These are phyloP conservation scores for Leishmania guyanensis DNA, from an alignment of 208 protist genomes.

Conservation along the genomic window DNA sequence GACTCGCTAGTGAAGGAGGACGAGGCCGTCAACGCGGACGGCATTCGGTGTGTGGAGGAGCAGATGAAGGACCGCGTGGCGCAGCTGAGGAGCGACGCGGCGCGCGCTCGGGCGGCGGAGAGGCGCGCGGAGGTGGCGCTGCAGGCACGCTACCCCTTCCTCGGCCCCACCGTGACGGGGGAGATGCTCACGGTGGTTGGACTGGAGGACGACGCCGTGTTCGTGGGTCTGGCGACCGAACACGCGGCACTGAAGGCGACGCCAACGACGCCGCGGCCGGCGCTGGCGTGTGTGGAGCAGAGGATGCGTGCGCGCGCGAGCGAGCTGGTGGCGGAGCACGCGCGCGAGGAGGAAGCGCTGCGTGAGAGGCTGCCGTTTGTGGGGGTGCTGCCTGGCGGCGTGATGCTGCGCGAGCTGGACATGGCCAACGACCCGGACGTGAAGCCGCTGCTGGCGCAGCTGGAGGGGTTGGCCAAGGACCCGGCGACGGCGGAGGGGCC, in stretches of 20 bases:
- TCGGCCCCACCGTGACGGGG: background rate
- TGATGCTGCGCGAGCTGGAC: conserved; percentile 35
- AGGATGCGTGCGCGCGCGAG: conserved; percentile 28
- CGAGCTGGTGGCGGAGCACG: conserved; percentile 17
- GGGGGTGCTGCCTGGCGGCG: conserved; percentile 19
- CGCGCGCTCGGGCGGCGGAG: background rate
- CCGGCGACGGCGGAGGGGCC: too few relatives aligned
- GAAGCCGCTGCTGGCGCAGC: too few relatives aligned
- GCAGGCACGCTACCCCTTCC: conserved; percentile 1
- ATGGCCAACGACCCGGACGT: conserved; percentile 29
- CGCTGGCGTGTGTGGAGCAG: conserved; percentile 17
- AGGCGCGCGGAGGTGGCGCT: background rate
- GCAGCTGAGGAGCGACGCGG: conserved; percentile 36
- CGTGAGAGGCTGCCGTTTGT: conserved; percentile 36
- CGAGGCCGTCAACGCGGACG: conserved; percentile 30
- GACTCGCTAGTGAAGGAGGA: conserved; percentile 37
- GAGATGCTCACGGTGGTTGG: background rate
- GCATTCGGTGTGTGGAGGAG: conserved; percentile 50
- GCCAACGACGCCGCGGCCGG: background rate
- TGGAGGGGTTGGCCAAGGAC: too few relatives aligned
- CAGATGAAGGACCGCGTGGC: conserved; percentile 42
- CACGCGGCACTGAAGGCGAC: background rate
- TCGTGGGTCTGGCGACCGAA: background rate
- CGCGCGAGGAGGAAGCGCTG: conserved; percentile 29
- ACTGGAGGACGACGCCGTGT: background rate